Evolutionary conservation across 768 basidiomycete species (phyloP).

Genomic region (Pisolithus albus): DNA sequence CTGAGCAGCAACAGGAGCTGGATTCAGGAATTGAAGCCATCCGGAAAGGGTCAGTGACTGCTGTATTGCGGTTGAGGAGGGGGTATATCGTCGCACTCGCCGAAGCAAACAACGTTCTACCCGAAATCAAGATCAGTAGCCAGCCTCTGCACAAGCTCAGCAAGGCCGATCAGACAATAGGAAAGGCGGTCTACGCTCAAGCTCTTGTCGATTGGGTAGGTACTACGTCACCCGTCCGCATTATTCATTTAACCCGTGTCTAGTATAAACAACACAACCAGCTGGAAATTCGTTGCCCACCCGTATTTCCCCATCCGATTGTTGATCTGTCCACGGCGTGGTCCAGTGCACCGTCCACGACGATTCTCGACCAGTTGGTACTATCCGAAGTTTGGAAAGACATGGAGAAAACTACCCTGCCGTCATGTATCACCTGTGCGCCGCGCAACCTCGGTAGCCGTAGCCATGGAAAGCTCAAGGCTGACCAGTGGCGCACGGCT

Average conservation of each 20-base stretch:
- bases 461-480: slow-evolving; percentile 30
- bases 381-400: slow-evolving; percentile 4
- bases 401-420: slow-evolving; percentile 9
- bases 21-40: neutral
- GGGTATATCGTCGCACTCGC: neutral
- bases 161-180: too few relatives aligned
- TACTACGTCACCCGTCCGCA: too few relatives aligned
- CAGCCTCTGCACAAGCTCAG: too few relatives aligned
- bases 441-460: slow-evolving; percentile 28
- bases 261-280: neutral
- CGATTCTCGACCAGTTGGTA: neutral
- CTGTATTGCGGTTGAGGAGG: neutral
- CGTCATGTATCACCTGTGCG: slow-evolving; percentile 16
- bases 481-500: slow-evolving; percentile 18
- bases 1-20: neutral
- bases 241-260: too few relatives aligned
- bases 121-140: too few relatives aligned
- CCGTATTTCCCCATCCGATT: neutral
- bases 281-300: neutral
- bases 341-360: neutral
- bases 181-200: too few relatives aligned
- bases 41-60: neutral
- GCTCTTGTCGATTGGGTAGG: too few relatives aligned
- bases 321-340: slow-evolving; percentile 1
- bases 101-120: neutral